Conservation (phyloP, 768 basidiomycete species). For the Crucibulum laeve region DNA sequence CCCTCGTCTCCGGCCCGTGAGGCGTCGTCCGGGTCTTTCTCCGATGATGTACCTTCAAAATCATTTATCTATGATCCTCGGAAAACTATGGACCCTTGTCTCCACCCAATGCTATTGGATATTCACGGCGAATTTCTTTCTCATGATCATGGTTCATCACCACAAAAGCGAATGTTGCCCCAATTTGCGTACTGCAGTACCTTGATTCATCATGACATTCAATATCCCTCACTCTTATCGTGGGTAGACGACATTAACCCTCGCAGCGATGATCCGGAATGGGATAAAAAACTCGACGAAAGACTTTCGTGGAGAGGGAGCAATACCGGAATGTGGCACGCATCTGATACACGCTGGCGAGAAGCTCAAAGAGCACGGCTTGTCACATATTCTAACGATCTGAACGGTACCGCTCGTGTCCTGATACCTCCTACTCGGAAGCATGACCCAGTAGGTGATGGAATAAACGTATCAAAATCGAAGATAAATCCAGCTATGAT, state of each 20-base stretch:
- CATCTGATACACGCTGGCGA: slow-evolving; percentile 37
- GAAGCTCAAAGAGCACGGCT: slow-evolving; percentile 49
- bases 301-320: slow-evolving; percentile 70
- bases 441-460: slow-evolving; percentile 28
- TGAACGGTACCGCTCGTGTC: slow-evolving; percentile 33
- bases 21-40: slow-evolving; percentile 21
- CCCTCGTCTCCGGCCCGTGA: slow-evolving; percentile 32
- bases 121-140: slow-evolving; percentile 52
- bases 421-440: slow-evolving; percentile 24
- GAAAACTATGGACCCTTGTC: slow-evolving; percentile 46
- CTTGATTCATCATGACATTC: slow-evolving; percentile 51
- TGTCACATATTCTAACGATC: slow-evolving; percentile 35
- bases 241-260: slow-evolving; percentile 40
- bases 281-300: slow-evolving; percentile 60
- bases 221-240: slow-evolving; percentile 40
- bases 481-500: slow-evolving; percentile 49
- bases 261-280: slow-evolving; percentile 50
- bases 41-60: slow-evolving; percentile 23
- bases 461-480: slow-evolving; percentile 27
- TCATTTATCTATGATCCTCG: slow-evolving; percentile 48
- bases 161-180: slow-evolving; percentile 39
- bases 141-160: slow-evolving; percentile 38
- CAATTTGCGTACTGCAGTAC: slow-evolving; percentile 51
- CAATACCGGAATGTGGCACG: slow-evolving; percentile 60
- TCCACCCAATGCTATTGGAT: slow-evolving; percentile 37